Evolutionary conservation across 768 basidiomycete species (phyloP).

Genomic region (Dentipellis fragilis): DNA sequence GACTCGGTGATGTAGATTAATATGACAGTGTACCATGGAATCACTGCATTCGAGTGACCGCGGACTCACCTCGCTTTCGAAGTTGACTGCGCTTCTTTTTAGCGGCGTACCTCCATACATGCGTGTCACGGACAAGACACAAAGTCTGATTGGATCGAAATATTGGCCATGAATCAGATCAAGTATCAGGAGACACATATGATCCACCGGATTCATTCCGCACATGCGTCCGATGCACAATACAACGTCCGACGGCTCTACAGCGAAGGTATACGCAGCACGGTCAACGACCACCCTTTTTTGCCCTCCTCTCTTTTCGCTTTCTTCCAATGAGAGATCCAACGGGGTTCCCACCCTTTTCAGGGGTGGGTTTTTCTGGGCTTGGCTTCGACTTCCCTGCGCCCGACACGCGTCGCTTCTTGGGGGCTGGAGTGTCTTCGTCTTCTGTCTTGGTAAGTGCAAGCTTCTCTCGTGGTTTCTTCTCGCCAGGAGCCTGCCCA

Average conservation of each 20-base stretch:
- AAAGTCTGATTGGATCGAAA: too few relatives aligned
- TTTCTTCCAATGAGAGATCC: conserved; percentile 72
- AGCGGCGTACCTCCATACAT: neutral
- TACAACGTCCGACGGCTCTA: neutral
- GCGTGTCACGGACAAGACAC: neutral
- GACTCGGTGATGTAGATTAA: neutral
- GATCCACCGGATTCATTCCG: too few relatives aligned
- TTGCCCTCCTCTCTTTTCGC: conserved; percentile 53
- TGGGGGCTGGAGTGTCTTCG: neutral
- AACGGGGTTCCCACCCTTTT: conserved; percentile 20
- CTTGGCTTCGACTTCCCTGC: neutral
- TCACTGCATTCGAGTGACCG: neutral
- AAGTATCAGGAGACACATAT: too few relatives aligned
- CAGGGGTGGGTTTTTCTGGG: neutral
- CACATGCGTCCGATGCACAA: too few relatives aligned
- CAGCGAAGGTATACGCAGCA: neutral
- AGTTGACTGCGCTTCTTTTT: too few relatives aligned
- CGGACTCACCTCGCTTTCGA: neutral
- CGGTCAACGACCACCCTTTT: neutral
- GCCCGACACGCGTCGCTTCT: neutral
- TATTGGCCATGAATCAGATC: too few relatives aligned
- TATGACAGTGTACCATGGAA: neutral
- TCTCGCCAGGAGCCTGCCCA: neutral
- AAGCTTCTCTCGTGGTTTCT: neutral
- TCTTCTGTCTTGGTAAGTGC: neutral